A percentile compares a stretch with the other conserved stretches of the same genome.
phyloP scores from a whole-genome alignment of 768 basidiomycete genomes.

The Chiua virens region DNA sequence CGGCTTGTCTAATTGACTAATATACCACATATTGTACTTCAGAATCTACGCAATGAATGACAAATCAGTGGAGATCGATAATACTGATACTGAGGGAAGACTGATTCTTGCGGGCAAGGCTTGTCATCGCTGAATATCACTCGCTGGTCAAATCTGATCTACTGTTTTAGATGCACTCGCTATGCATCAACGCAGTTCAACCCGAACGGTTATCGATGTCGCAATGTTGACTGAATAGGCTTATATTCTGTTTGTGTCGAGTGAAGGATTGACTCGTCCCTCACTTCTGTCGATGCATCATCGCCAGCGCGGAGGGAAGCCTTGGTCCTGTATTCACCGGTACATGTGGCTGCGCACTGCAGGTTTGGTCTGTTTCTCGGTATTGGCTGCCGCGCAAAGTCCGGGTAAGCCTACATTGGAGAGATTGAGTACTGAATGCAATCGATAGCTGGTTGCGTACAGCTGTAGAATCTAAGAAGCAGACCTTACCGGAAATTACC shows the following conservation, averaged over 20 bases:
- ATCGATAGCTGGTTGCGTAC: too few relatives aligned
- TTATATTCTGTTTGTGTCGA: background rate
- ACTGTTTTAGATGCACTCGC: conserved; percentile 63
- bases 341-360: too few relatives aligned
- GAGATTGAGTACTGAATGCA: too few relatives aligned
- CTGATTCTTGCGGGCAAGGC: conserved; percentile 66
- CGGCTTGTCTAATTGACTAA: background rate
- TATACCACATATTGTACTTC: background rate
- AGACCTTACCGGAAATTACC: too few relatives aligned
- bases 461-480: too few relatives aligned
- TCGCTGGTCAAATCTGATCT: background rate
- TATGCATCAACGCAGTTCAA: conserved; percentile 77
- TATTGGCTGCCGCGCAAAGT: too few relatives aligned
- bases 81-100: conserved; percentile 83
- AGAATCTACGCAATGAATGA: conserved; percentile 88
- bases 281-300: too few relatives aligned
- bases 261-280: background rate
- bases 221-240: conserved; percentile 81
- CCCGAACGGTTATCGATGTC: conserved; percentile 82
- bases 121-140: background rate
- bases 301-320: too few relatives aligned
- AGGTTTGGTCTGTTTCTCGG: too few relatives aligned
- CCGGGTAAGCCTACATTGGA: too few relatives aligned
- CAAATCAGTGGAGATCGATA: too few relatives aligned
- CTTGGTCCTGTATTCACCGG: too few relatives aligned